Percentiles rank a stretch among this genome's conserved stretches.
These are phyloP conservation scores for Schizosaccharomyces lindneri DNA, from an alignment of 805 yeast genomes.

Conservation along the genomic window DNA sequence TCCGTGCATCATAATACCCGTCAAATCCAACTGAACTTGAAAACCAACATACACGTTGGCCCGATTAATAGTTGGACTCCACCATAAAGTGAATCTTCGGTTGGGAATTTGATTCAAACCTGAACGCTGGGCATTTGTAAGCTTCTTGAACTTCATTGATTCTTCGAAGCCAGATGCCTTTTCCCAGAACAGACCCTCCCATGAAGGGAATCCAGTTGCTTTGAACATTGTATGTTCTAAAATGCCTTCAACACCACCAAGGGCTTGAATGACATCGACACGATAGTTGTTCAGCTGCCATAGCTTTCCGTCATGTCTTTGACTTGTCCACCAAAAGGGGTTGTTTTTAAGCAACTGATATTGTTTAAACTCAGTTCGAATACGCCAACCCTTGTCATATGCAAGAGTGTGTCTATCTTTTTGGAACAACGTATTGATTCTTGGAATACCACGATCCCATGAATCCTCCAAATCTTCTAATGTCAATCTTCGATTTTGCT, in stretches of 20 bases:
- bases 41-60: slow-evolving; percentile 97
- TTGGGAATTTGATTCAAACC: slow-evolving; percentile 95
- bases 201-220: slow-evolving; percentile 90
- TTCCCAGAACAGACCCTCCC: slow-evolving; percentile 99
- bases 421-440: slow-evolving; percentile 84
- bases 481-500: slow-evolving; percentile 62
- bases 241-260: slow-evolving; percentile 93
- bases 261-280: slow-evolving; percentile 85
- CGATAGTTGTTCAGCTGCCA: slow-evolving; percentile 87
- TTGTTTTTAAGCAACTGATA: slow-evolving; percentile 46
- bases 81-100: slow-evolving; percentile 91
- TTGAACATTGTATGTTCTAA: slow-evolving; percentile 82
- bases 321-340: slow-evolving; percentile 92
- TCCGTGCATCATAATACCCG: slow-evolving; percentile 93
- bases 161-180: slow-evolving; percentile 94
- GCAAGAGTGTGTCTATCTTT: slow-evolving; percentile 87
- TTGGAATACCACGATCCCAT: slow-evolving; percentile 94
- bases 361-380: slow-evolving; percentile 54
- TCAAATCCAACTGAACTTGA: slow-evolving; percentile 79
- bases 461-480: slow-evolving; percentile 82
- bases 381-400: slow-evolving; percentile 78
- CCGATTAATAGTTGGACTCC: slow-evolving; percentile 97
- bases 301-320: slow-evolving; percentile 80
- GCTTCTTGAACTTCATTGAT: slow-evolving; percentile 73
- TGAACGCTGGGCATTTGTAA: slow-evolving; percentile 91